Percentiles rank a stretch among this genome's conserved stretches.
Conservation (phyloP, 139 green algal species). For the Nannochloris sp. region DNA sequence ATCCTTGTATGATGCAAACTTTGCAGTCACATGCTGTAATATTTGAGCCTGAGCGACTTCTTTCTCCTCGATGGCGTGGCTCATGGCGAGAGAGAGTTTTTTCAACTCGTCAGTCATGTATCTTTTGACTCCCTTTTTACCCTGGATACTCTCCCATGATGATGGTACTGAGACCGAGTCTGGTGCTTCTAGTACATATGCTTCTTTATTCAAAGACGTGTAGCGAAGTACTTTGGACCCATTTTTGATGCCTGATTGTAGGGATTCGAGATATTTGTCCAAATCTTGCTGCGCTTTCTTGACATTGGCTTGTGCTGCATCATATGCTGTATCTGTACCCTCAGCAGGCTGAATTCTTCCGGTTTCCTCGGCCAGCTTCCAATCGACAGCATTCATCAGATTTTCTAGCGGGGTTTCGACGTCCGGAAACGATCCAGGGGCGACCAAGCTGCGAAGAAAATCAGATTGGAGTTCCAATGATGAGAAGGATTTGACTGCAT, state of each 20-base stretch:
- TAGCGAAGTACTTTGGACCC: slow-evolving; percentile 41
- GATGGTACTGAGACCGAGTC: slow-evolving; percentile 36
- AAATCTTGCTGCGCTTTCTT: slow-evolving; percentile 45
- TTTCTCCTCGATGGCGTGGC: slow-evolving; percentile 43
- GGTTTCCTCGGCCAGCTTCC: slow-evolving; percentile 56
- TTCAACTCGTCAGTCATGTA: slow-evolving; percentile 44
- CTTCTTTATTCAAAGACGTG: slow-evolving; percentile 77
- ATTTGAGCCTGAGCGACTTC: slow-evolving; percentile 26
- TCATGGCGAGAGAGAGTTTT: slow-evolving; percentile 46
- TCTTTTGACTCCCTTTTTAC: slow-evolving; percentile 69
- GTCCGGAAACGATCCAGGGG: slow-evolving; percentile 21
- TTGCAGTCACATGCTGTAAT: slow-evolving; percentile 43
- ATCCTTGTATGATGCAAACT: slow-evolving; percentile 43
- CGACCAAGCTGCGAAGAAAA: slow-evolving; percentile 17
- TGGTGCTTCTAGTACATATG: slow-evolving; percentile 80
- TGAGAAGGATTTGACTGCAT: slow-evolving; percentile 24
- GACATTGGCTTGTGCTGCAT: slow-evolving; percentile 43
- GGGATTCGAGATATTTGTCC: slow-evolving; percentile 43
- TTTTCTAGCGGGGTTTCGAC: slow-evolving; percentile 36
- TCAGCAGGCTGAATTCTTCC: slow-evolving; percentile 64
- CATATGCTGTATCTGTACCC: slow-evolving; percentile 64
- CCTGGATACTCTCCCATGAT: slow-evolving; percentile 44
- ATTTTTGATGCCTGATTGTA: not conserved
- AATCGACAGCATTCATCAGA: slow-evolving; percentile 65
- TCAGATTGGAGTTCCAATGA: not conserved